A percentile compares a stretch with the other conserved stretches of the same genome.
These are phyloP conservation scores for Candolleomyces eurysporus DNA, from an alignment of 768 basidiomycete genomes.

Conservation along the genomic window DNA sequence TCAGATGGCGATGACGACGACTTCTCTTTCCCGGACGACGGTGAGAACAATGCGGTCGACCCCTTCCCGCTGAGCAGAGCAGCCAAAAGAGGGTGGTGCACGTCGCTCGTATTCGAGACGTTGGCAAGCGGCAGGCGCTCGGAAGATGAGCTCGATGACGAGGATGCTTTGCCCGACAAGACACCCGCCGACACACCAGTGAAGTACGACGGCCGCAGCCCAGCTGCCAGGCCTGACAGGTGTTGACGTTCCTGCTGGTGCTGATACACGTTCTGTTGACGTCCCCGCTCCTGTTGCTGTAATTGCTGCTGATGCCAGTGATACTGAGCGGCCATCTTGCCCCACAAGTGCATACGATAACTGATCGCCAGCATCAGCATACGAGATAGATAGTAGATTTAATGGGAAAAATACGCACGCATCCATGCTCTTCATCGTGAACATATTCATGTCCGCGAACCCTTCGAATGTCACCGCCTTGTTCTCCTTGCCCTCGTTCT, in stretches of 20 bases:
- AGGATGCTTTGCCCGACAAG: neutral
- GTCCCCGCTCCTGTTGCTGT: constrained; percentile 34
- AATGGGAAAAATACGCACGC: constrained; percentile 45
- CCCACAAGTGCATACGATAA: constrained; percentile 91
- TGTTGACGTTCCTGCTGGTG: constrained; percentile 19
- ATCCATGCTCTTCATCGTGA: constrained; percentile 86
- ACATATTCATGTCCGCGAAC: constrained; percentile 77
- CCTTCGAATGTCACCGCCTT: constrained; percentile 59
- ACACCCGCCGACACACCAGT: neutral
- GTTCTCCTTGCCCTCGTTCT: constrained; percentile 10
- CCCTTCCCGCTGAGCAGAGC: constrained; percentile 10
- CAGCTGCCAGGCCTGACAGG: constrained; percentile 12
- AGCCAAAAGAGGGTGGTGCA: neutral
- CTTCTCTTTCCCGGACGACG: constrained; percentile 7
- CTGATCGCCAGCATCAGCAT: constrained; percentile 25
- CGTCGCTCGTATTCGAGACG: neutral
- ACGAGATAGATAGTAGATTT: constrained; percentile 6
- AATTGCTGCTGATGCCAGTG: constrained; percentile 34
- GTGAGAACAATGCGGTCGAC: constrained; percentile 18
- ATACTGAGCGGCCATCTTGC: constrained; percentile 81
- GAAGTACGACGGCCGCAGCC: constrained; percentile 12
- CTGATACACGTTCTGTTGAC: constrained; percentile 18
- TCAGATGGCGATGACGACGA: constrained; percentile 8
- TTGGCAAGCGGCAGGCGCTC: neutral
- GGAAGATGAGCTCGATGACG: neutral